Evolutionary conservation across 352 stramenopile species (phyloP).

Genomic region (Globisporangium polare): DNA sequence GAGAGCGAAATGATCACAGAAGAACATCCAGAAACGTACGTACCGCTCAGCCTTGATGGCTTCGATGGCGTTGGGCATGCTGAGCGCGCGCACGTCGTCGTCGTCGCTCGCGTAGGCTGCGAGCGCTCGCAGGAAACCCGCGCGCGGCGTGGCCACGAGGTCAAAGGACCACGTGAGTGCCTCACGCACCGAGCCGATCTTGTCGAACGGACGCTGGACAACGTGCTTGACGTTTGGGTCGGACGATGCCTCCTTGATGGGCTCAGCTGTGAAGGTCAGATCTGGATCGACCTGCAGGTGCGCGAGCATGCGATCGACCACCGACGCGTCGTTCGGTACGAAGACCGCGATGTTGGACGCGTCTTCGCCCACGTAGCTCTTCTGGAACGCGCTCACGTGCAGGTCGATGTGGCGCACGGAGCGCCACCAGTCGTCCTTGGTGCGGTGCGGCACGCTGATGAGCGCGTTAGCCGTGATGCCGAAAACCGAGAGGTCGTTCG

Average conservation of each 20-base stretch:
- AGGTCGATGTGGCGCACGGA: constrained; percentile 76
- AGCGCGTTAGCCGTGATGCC: constrained; percentile 48
- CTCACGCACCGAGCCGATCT: constrained; percentile 56
- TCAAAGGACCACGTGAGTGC: constrained; percentile 79
- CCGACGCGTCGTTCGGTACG: constrained; percentile 47
- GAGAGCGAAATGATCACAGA: constrained; percentile 3
- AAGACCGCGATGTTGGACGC: constrained; percentile 81
- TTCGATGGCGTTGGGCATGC: constrained; percentile 39
- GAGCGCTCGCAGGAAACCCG: constrained; percentile 56
- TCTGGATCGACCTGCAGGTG: constrained; percentile 52
- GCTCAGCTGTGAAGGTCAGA: constrained; percentile 39
- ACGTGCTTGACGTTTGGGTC: too few relatives aligned
- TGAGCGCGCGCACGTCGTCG: constrained; percentile 42
- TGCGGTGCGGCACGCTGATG: constrained; percentile 56
- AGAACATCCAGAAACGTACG: not conserved
- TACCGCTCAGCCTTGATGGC: constrained; percentile 42
- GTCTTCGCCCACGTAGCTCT: constrained; percentile 42
- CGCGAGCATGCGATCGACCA: constrained; percentile 50
- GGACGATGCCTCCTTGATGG: too few relatives aligned
- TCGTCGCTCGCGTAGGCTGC: constrained; percentile 56
- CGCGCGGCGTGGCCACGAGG: constrained; percentile 50
- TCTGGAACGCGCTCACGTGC: constrained; percentile 38
- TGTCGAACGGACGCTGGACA: constrained; percentile 40
- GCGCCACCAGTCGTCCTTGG: constrained; percentile 45
- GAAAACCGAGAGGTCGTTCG: constrained; percentile 43